Conservation (phyloP, 140 eudicot species). For the Cichorium intybus region DNA sequence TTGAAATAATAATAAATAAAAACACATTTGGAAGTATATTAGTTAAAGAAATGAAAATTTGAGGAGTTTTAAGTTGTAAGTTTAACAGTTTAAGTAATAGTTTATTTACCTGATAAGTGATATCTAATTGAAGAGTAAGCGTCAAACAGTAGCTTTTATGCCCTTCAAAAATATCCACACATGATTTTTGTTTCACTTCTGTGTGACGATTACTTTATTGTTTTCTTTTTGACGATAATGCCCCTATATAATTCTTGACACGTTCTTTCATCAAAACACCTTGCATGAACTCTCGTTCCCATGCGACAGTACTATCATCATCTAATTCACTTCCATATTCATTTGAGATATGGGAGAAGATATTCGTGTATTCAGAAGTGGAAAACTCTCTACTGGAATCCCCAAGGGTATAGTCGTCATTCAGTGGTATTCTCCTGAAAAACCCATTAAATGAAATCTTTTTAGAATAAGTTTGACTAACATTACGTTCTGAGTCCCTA, state of each 20-base stretch:
- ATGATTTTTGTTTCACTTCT: slow-evolving; percentile 48
- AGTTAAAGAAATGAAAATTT: background rate
- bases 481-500: slow-evolving; percentile 36
- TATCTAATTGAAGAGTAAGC: slow-evolving; percentile 98
- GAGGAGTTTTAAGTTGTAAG: too few species aligned
- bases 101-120: slow-evolving; percentile 83
- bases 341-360: slow-evolving; percentile 33
- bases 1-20: slow-evolving; percentile 23
- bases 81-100: slow-evolving; percentile 24
- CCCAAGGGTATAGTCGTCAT: slow-evolving; percentile 42
- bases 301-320: slow-evolving; percentile 47
- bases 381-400: slow-evolving; percentile 45
- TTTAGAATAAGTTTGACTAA: slow-evolving; percentile 57
- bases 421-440: slow-evolving; percentile 34
- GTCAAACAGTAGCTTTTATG: slow-evolving; percentile 78
- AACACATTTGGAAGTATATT: slow-evolving; percentile 10
- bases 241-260: slow-evolving; percentile 31
- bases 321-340: slow-evolving; percentile 49
- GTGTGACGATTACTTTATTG: slow-evolving; percentile 43
- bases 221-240: slow-evolving; percentile 41
- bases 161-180: slow-evolving; percentile 64
- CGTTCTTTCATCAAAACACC: slow-evolving; percentile 87
- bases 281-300: slow-evolving; percentile 92
- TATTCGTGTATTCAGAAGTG: slow-evolving; percentile 34
- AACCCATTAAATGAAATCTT: slow-evolving; percentile 40